A percentile compares a stretch with the other conserved stretches of the same genome.
Conservation (phyloP, 345 rosid species). For the Punica granatum region DNA sequence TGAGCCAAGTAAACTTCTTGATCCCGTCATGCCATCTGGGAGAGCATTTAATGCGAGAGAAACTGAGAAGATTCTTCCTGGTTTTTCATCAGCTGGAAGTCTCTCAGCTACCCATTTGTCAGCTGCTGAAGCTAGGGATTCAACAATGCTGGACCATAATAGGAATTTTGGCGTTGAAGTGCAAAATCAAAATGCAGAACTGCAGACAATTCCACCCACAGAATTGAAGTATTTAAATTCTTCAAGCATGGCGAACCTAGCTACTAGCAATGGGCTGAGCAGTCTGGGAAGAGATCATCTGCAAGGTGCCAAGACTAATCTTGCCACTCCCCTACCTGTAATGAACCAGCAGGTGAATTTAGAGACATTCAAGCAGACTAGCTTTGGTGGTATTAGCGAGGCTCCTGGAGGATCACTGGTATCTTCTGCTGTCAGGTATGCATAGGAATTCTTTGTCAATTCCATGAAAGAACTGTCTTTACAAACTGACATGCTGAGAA, state of each 20-base stretch:
- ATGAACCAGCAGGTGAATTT: conserved; percentile 32
- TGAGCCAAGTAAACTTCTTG: conserved; percentile 40
- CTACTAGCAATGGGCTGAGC: conserved; percentile 5
- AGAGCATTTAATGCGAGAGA: conserved; percentile 37
- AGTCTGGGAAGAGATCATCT: conserved; percentile 18
- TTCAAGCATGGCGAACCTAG: background rate
- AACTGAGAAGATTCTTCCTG: conserved; percentile 24
- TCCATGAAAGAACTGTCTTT: conserved; percentile 7
- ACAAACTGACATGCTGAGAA: background rate
- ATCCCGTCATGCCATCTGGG: conserved; percentile 36
- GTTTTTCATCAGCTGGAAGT: conserved; percentile 38
- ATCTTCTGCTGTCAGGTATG: conserved; percentile 26
- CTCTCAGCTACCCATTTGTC: conserved; percentile 37
- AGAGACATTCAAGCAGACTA: conserved; percentile 40
- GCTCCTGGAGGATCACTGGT: conserved; percentile 25
- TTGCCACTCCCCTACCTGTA: conserved; percentile 23
- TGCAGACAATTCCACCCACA: background rate
- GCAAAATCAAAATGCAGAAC: conserved; percentile 37
- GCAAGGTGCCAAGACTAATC: conserved; percentile 29
- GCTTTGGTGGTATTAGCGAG: conserved; percentile 34
- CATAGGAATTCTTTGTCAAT: conserved; percentile 22
- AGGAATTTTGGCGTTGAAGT: conserved; percentile 37
- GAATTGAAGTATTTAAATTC: conserved; percentile 5
- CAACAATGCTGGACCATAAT: conserved; percentile 36
- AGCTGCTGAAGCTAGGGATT: conserved; percentile 34